phyloP scores from a whole-genome alignment of 108 stramenopile genomes.

The Fragilariopsis cylindrus region DNA sequence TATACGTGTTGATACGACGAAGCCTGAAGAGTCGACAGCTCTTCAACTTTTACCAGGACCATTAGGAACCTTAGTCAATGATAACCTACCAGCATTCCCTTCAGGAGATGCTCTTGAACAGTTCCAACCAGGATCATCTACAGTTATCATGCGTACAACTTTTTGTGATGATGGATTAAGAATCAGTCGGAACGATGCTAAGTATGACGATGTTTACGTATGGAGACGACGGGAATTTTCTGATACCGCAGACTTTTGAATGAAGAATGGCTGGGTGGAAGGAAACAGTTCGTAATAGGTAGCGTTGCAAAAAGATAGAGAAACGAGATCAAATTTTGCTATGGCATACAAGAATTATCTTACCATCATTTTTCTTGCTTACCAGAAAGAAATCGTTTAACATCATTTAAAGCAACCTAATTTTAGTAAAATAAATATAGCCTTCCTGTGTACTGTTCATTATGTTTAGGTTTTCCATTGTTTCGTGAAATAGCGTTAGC shows the following conservation, averaged over 20 bases:
- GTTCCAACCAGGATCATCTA: conserved; percentile 63
- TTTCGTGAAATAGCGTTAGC: too few relatives aligned
- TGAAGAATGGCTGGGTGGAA: too few relatives aligned
- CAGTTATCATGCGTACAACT: conserved; percentile 70
- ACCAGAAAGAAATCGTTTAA: too few relatives aligned
- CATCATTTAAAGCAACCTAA: too few relatives aligned
- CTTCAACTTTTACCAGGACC: conserved; percentile 59
- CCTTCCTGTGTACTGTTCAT: too few relatives aligned
- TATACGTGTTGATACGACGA: conserved; percentile 71
- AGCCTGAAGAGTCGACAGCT: conserved; percentile 77
- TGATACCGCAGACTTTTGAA: conserved; percentile 18
- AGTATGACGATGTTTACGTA: conserved; percentile 58
- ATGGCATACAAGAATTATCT: too few relatives aligned
- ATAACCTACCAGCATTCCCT: conserved; percentile 72
- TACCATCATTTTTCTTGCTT: too few relatives aligned
- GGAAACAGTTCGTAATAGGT: too few relatives aligned
- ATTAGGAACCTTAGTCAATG: conserved; percentile 57
- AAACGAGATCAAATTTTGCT: too few relatives aligned
- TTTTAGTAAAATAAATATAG: too few relatives aligned
- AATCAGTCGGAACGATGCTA: conserved; percentile 65
- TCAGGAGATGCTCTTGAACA: conserved; percentile 75
- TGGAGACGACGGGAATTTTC: conserved; percentile 74
- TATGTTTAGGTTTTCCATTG: too few relatives aligned
- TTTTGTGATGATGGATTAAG: conserved; percentile 78
- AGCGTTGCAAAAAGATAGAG: too few relatives aligned